Base-by-base conservation (phyloP, 2,329 filamentous ascomycete genomes). In the Alternaria sp. region DNA sequence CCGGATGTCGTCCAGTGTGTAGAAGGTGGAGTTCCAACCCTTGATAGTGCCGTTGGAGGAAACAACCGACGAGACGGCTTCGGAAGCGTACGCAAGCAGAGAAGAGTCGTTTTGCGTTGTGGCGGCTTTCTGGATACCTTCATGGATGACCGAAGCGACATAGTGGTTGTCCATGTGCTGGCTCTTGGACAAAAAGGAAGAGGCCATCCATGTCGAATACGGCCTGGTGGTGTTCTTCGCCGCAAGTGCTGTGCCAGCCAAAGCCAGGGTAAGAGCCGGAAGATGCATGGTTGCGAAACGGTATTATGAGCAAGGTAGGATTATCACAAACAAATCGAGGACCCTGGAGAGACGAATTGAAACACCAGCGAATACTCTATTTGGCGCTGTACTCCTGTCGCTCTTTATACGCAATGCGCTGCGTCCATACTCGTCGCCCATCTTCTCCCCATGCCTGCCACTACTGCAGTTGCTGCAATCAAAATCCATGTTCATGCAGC, bases 1-100 rank as follows among this genome's bases (percentile, higher is more conserved):
- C 6, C 85, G 83, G 61, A 86, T 81, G 59, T 86, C 82, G 61
- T 79, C 77, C 4, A 79, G 69, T 3, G 83, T 85, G 75, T 86
- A 84, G 67, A 80, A 82, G 3, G 74, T 74, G 14, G 80, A 73
- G 55, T 84, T 78, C 78, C 84, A 87, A 18, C 78, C 76, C 14
- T 74, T 73, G 57, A 86, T 62, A 75, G 80, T 82, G 12, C 85
- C 85, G 41, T 85, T 73, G n/a, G 75, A 67, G 1, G 78, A 67
- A 3, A 87, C 81, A 8, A 86, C 77, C 0, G 78, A 76, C 51
- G 85, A 83, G 9, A 87, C 79, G 53, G 83, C 80, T 3, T 71
- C 73, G 5, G 81, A 80, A 57, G 83, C 81, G 71, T 81, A 84
- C 14, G 80, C 68, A 22, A 78, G 73, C 20, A 86, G 80, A 2